Evolutionary conservation across 352 stramenopile species (phyloP).

Genomic region (Pythium volutum): DNA sequence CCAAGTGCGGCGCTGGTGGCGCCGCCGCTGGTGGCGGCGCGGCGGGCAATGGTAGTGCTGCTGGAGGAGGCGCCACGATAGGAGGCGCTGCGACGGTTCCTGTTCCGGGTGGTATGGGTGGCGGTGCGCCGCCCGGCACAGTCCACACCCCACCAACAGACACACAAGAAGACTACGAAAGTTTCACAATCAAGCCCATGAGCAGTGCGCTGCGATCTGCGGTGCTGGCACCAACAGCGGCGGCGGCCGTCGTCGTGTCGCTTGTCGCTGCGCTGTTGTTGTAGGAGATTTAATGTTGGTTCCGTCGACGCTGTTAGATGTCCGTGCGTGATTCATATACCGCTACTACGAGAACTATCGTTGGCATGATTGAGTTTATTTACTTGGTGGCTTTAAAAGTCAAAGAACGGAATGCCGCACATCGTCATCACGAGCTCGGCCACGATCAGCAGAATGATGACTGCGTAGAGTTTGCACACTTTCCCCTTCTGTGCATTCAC

Average conservation of each 20-base stretch:
- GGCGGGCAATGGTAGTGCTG: conserved; percentile 4
- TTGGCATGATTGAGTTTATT: not conserved
- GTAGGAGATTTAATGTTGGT: not conserved
- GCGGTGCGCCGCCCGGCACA: conserved; percentile 16
- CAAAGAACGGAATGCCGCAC: conserved; percentile 1
- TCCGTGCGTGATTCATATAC: no score
- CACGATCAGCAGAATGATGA: conserved; percentile 63
- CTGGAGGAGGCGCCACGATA: not conserved
- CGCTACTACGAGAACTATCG: no score
- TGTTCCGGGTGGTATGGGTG: not conserved
- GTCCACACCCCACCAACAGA: conserved; percentile 36
- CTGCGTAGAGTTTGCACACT: conserved; percentile 71
- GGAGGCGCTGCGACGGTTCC: not conserved
- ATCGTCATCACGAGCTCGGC: conserved; percentile 21
- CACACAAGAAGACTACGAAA: conserved; percentile 64
- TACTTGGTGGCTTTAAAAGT: not conserved
- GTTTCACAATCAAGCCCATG: conserved; percentile 31
- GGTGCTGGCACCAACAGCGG: conserved; percentile 12
- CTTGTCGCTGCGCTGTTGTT: conserved; percentile 11
- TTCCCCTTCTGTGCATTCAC: conserved; percentile 78
- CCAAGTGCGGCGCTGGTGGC: conserved; percentile 34
- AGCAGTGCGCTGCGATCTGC: conserved; percentile 14
- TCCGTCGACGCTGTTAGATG: not conserved
- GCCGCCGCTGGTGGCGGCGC: conserved; percentile 1
- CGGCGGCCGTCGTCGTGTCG: conserved; percentile 10